phyloP scores from a whole-genome alignment of 228 moss, liverwort and hornwort species.

The Sphagnum magellanicum region DNA sequence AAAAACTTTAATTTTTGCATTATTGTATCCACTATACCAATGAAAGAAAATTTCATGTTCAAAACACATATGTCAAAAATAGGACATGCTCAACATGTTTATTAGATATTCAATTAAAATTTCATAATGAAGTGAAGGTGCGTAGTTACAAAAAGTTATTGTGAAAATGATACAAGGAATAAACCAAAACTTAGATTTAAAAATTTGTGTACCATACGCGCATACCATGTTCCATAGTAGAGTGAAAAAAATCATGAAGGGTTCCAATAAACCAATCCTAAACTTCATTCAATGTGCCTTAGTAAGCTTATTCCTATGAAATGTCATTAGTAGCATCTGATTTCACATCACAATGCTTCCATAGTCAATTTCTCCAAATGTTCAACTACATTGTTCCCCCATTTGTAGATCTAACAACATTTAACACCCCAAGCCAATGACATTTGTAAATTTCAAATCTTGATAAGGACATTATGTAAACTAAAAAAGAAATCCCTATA shows the following conservation, averaged over 20 bases:
- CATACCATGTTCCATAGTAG: slow-evolving; percentile 70
- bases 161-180: too few species aligned
- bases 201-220: slow-evolving; percentile 57
- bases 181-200: background rate
- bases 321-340: slow-evolving; percentile 60
- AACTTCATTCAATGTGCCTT: slow-evolving; percentile 51
- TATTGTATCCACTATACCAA: background rate
- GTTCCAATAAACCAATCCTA: slow-evolving; percentile 64
- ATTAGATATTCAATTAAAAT: background rate
- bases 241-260: slow-evolving; percentile 59
- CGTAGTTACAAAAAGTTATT: background rate
- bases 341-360: background rate
- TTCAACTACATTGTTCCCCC: background rate
- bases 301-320: slow-evolving; percentile 55
- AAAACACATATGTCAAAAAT: background rate
- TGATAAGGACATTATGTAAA: background rate
- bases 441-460: background rate
- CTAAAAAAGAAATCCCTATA: slow-evolving; percentile 28
- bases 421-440: background rate
- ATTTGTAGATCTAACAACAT: background rate
- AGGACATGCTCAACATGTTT: background rate
- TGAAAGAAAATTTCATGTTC: background rate
- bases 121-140: background rate
- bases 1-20: background rate
- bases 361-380: too few species aligned